Evolutionary conservation across 305 asterid species (phyloP).

Genomic region (Rubia balearica): DNA sequence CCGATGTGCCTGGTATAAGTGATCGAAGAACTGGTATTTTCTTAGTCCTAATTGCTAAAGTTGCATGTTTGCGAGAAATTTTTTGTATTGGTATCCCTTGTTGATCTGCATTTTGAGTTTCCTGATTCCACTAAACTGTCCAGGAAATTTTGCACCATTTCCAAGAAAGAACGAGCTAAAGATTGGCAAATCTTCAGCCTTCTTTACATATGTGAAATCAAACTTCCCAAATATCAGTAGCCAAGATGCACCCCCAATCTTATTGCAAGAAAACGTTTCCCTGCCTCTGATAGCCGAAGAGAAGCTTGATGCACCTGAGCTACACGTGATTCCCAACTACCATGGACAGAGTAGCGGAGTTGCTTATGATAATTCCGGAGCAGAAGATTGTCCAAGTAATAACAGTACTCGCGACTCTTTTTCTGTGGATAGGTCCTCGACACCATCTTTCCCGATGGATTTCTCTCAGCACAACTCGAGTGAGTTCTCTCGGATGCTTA

Average conservation of each 20-base stretch:
- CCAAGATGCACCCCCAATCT: slow-evolving; percentile 26
- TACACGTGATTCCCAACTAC: slow-evolving; percentile 28
- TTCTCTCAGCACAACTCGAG: slow-evolving; percentile 45
- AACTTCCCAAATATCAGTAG: slow-evolving; percentile 38
- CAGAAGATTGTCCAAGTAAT: slow-evolving; percentile 46
- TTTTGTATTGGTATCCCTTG: not conserved
- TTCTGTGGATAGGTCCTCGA: slow-evolving; percentile 44
- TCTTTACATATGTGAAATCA: slow-evolving; percentile 83
- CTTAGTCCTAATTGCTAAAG: not conserved
- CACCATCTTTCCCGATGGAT: slow-evolving; percentile 50
- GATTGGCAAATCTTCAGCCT: slow-evolving; percentile 92
- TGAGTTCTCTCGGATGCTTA: slow-evolving; percentile 46
- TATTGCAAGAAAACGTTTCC: slow-evolving; percentile 25
- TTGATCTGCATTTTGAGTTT: not conserved
- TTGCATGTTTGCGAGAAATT: not conserved
- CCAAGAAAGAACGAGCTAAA: slow-evolving; percentile 61
- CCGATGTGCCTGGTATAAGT: slow-evolving; percentile 36
- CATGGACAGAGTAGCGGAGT: slow-evolving; percentile 26
- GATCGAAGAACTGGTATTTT: slow-evolving; percentile 40
- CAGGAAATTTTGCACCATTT: slow-evolving; percentile 49
- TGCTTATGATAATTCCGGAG: slow-evolving; percentile 29
- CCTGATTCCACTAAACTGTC: not conserved
- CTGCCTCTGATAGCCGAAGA: slow-evolving; percentile 26
- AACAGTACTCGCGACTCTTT: slow-evolving; percentile 38
- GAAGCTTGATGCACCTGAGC: slow-evolving; percentile 23